Evolutionary conservation across 1,139 yeast species (phyloP), one percentile per base, ranked within the genome.

Genomic region (Geotrichum aggregatum): DNA sequence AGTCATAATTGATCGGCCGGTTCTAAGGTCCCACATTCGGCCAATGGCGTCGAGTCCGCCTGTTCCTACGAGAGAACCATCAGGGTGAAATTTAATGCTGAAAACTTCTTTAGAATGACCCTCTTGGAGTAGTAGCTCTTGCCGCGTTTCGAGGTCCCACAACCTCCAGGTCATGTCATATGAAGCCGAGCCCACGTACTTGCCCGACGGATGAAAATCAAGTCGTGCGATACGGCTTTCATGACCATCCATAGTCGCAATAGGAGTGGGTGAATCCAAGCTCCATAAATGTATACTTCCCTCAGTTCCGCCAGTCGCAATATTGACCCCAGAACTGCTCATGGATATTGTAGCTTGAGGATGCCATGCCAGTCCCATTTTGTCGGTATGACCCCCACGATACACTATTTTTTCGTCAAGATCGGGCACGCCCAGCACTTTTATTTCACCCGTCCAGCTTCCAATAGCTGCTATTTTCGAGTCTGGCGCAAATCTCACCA

Each of bases 101-200:
- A 80, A 82, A 0, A 91, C 82, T 54, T 82, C 92, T 60, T 81
- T 83, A 1, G 88, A 74, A 63, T 92, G 98, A 0, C 98, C 97
- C 63, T 88, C 96, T 66, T 92, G 98, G 46, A 72, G 62, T 28
- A 75, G 70, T 5, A 84, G 59, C 52, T 77, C 77, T 28, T 63
- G 61, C 44, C 72, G 73, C 1, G 73, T 77, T 10, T 71, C 70
- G 0, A 80, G 58, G 66, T 92, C 97, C 95, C 96, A 89, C 5
- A 89, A 66, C 56, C 88, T 77, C 97, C 98, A 92, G 0, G 96
- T 88, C 56, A 76, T 77, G 66, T 92, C 98, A 63, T 78, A 84
- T 0, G 97, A 88, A 0, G 96, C 86, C 22, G 89, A 76, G 0
- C 83, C 85, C 1, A 82, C 63, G 59, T 68, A 79, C 2, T 68